phyloP scores from a whole-genome alignment of 805 yeast genomes.

The Sugiyamaella mastotermitis region DNA sequence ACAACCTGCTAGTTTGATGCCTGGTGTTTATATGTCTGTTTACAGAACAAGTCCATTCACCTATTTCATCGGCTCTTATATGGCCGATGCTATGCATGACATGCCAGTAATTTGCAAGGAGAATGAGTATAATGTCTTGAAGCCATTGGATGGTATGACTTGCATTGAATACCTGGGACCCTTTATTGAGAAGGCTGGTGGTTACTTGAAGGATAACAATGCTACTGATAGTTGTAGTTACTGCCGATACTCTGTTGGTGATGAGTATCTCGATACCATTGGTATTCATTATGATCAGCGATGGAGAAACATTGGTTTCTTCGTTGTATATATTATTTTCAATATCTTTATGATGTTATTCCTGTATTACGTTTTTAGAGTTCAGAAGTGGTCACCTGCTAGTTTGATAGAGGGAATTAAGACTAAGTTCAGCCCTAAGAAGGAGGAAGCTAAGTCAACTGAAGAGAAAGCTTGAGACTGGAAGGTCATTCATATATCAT shows the following conservation, averaged over 20 bases:
- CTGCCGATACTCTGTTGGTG: slow-evolving; percentile 36
- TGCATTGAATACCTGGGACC: slow-evolving; percentile 50
- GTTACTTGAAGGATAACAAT: slow-evolving; percentile 51
- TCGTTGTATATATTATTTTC: slow-evolving; percentile 51
- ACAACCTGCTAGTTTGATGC: slow-evolving; percentile 52
- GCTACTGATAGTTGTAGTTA: slow-evolving; percentile 39
- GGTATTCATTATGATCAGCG: slow-evolving; percentile 41
- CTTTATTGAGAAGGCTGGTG: slow-evolving; percentile 41
- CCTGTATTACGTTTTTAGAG: slow-evolving; percentile 29
- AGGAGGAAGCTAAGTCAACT: too few species aligned
- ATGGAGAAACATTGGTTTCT: slow-evolving; percentile 66
- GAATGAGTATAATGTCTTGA: slow-evolving; percentile 43
- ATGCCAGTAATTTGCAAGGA: slow-evolving; percentile 44
- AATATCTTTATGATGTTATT: slow-evolving; percentile 36
- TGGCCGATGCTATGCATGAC: slow-evolving; percentile 44
- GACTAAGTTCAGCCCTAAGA: too few species aligned
- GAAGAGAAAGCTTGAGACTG: background rate
- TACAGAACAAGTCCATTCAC: slow-evolving; percentile 67
- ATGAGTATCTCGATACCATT: slow-evolving; percentile 39
- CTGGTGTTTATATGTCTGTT: slow-evolving; percentile 84
- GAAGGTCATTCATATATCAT: background rate
- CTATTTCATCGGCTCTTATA: slow-evolving; percentile 56
- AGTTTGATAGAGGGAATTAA: too few species aligned
- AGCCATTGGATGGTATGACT: slow-evolving; percentile 56
- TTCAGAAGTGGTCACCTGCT: slow-evolving; percentile 12